Conservation (phyloP, 768 basidiomycete genomes). For the Tylopilus balloui region DNA sequence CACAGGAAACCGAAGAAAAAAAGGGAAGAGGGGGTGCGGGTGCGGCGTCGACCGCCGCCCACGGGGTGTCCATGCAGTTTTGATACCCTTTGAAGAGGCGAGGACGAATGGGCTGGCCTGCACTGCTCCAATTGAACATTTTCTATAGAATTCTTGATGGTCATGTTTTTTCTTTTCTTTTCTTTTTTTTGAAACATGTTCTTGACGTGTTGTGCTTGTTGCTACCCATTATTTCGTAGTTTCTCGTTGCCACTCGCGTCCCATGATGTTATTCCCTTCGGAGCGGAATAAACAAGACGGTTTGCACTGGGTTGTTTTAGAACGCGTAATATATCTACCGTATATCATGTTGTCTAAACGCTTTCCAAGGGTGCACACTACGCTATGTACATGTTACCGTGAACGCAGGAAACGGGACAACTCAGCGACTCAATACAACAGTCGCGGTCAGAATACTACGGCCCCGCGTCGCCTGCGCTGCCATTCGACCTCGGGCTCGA, state of each 20-base stretch:
- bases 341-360: no score
- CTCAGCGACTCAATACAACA: no score
- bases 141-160: not conserved
- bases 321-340: no score
- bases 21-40: no score
- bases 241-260: not conserved
- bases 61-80: not conserved
- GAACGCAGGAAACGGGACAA: not conserved
- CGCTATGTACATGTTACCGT: no score
- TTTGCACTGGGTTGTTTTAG: not conserved
- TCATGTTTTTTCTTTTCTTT: not conserved
- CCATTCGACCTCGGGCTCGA: not conserved
- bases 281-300: not conserved
- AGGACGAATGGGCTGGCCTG: constrained; percentile 26
- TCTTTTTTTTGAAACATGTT: not conserved
- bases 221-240: not conserved
- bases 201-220: not conserved
- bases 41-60: constrained; percentile 8
- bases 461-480: no score
- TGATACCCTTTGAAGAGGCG: not conserved
- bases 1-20: not conserved
- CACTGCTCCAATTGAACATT: not conserved
- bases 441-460: no score
- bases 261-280: not conserved
- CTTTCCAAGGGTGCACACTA: no score